phyloP scores from a whole-genome alignment of 78 protist species.

The Isochrysis galbana region DNA sequence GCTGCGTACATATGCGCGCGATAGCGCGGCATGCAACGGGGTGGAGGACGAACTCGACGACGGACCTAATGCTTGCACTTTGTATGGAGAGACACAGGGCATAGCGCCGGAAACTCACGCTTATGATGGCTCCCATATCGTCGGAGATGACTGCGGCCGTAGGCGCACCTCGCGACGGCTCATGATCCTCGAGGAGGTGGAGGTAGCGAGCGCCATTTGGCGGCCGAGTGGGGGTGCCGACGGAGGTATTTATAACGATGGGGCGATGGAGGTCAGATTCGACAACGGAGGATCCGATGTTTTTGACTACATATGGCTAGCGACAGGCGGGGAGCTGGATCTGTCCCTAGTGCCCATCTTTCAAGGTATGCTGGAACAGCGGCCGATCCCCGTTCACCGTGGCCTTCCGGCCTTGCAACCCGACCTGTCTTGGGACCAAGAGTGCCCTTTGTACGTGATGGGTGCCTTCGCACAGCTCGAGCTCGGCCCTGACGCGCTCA shows the following conservation, averaged over 20 bases:
- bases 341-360: background rate
- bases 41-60: too few species aligned
- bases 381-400: background rate
- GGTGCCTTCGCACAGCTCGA: background rate
- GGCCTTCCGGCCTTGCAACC: background rate
- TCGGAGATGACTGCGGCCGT: background rate
- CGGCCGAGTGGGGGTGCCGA: background rate
- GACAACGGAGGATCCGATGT: background rate
- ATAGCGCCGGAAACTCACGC: too few species aligned
- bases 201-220: background rate
- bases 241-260: background rate
- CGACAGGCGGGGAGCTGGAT: background rate
- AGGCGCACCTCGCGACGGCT: background rate
- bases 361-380: background rate
- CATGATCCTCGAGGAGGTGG: background rate
- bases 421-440: background rate
- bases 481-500: slow-evolving; percentile 10
- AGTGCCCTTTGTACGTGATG: background rate
- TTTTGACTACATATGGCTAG: background rate
- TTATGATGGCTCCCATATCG: too few species aligned
- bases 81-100: too few species aligned
- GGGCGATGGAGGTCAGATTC: background rate
- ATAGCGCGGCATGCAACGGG: too few species aligned
- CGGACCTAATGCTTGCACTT: too few species aligned
- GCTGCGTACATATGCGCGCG: background rate